These are phyloP conservation scores for Coemansia sp. DNA, from an alignment of 192 early-diverging fungal species.

Conservation along the genomic window DNA sequence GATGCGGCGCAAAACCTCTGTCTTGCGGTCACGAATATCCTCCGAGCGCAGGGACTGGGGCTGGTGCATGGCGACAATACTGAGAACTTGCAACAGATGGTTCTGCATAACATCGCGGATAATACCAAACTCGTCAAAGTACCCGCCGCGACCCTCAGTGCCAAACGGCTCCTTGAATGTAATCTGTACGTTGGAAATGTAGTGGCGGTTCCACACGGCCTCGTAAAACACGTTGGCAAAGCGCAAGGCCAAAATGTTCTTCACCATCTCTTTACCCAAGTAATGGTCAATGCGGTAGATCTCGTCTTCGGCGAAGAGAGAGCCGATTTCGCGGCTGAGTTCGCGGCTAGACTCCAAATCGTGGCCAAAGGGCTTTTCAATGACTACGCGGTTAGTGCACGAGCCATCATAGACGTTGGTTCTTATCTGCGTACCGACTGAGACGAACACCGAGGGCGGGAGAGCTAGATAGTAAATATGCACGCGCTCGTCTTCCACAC, in stretches of 20 bases:
- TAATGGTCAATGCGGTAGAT: constrained; percentile 99
- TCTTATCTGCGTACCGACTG: constrained; percentile 75
- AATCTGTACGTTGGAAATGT: constrained; percentile 94
- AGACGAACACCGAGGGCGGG: constrained; percentile 93
- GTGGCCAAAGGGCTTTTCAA: constrained; percentile 98
- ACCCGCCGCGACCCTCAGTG: constrained; percentile 95
- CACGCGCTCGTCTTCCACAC: constrained; percentile 58
- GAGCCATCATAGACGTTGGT: constrained; percentile 65
- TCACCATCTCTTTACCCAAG: constrained; percentile 99
- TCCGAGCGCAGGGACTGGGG: constrained; percentile 86
- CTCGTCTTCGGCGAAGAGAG: constrained; percentile 87
- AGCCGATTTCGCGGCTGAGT: constrained; percentile 70
- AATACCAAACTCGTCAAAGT: constrained; percentile 99
- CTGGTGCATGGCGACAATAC: constrained; percentile 93
- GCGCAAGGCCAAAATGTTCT: constrained; percentile 90
- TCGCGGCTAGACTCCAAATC: constrained; percentile 82
- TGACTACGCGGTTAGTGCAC: constrained; percentile 82
- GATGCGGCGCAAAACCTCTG: constrained; percentile 84
- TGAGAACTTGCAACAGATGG: constrained; percentile 91
- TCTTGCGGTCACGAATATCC: constrained; percentile 95
- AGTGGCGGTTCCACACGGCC: constrained; percentile 84
- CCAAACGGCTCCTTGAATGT: constrained; percentile 98
- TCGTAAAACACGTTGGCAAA: constrained; percentile 96
- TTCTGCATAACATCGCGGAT: constrained; percentile 97
- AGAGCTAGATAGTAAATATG: constrained; percentile 95